A percentile compares a stretch with the other conserved stretches of the same genome.
phyloP scores from a whole-genome alignment of 306 rosid genomes.

The Gillenia trifoliata region DNA sequence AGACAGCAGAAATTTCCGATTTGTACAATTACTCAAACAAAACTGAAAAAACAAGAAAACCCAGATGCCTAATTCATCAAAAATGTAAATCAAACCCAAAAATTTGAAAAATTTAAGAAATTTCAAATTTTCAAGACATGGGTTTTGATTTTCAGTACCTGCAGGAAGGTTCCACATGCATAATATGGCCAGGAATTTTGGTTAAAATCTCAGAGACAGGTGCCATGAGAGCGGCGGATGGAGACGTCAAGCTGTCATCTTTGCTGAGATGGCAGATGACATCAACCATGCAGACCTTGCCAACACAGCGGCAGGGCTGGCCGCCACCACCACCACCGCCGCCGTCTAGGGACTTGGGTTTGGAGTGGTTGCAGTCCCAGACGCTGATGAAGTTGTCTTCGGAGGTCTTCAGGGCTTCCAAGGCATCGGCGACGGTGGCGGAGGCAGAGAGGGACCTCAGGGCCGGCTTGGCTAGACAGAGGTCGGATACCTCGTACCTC shows the following conservation, averaged over 20 bases:
- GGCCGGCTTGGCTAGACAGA: conserved; percentile 96
- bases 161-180: conserved; percentile 67
- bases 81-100: background rate
- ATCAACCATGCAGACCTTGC: conserved; percentile 85
- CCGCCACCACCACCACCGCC: background rate
- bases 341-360: background rate
- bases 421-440: conserved; percentile 73
- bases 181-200: conserved; percentile 37
- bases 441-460: conserved; percentile 59
- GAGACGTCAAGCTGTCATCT: conserved; percentile 51
- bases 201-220: conserved; percentile 55
- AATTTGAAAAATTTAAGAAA: background rate
- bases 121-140: background rate
- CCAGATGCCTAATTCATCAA: background rate
- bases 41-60: conserved; percentile 8
- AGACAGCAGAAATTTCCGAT: background rate
- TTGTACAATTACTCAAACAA: background rate
- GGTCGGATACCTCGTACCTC: conserved; percentile 79
- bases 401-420: conserved; percentile 52
- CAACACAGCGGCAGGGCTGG: conserved; percentile 48
- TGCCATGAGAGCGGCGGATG: conserved; percentile 55
- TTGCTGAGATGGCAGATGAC: conserved; percentile 59
- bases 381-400: conserved; percentile 68
- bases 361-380: conserved; percentile 54
- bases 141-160: conserved; percentile 37